Evolutionary conservation across 441 rosid species (phyloP), one percentile per base, ranked within the genome.

Genomic region (Sinapis alba): DNA sequence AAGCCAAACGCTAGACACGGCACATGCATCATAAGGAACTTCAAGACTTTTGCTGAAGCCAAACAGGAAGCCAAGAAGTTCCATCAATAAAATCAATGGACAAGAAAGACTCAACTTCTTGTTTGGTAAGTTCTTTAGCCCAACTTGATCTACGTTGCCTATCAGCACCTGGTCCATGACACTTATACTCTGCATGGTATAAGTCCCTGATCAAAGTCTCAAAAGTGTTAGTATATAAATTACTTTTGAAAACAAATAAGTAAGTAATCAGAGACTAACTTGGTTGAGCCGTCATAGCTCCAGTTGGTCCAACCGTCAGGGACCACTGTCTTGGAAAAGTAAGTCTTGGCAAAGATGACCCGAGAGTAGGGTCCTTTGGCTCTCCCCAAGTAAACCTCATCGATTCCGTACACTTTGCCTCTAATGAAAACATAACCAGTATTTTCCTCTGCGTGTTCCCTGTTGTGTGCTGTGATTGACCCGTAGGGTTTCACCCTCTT

Each of bases 251-350:
- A 6, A 34, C 8, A 16, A 23, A 23, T 0, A 12, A 41, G 0
- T n/a, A n/a, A n/a, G 1, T 53, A 21, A 13, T 1, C 19, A 28
- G 45, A 38, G 20, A 60, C 95, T 84, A 75, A 94, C 97, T 90
- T 64, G 5, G 94, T 79, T 2, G 76, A 62, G 71, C 92, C 95
- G 0, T 19, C 27, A 69, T 82, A 92, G 82, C 97, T 94, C 97
- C 98, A 92, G 41, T 89, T 87, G 21, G 94, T 90, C 98, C 97
- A 92, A 21, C 97, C 97, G 0, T 71, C 26, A 3, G 93, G 90
- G 3, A 84, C 91, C 32, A 92, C 81, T 50, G 97, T 84, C 76
- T 63, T 92, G 1, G 97, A 94, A 73, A 92, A 84, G 84, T 92
- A 94, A 11, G 86, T 79, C 62, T 86, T 71, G 12, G 91, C 92